Conservation (phyloP, 225 moss, liverwort and hornwort species). For the Asterella californica region DNA sequence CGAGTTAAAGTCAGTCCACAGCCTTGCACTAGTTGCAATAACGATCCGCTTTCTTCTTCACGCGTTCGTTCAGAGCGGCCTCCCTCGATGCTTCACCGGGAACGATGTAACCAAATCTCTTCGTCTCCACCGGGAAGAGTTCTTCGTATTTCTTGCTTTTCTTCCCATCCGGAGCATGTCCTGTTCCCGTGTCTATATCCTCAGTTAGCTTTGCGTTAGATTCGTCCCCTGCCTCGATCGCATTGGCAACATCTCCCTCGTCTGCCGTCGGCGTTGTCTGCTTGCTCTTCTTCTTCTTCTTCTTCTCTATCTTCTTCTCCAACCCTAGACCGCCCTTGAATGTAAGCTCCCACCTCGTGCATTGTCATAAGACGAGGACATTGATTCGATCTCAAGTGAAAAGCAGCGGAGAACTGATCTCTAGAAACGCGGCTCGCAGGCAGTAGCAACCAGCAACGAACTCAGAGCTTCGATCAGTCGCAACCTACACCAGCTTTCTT, state of each 20-base stretch:
- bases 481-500: too few species aligned
- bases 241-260: slow-evolving; percentile 20
- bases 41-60: slow-evolving; percentile 96
- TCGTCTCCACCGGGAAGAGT: slow-evolving; percentile 93
- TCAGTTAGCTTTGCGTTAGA: neutral
- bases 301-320: slow-evolving; percentile 42
- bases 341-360: slow-evolving; percentile 45
- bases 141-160: slow-evolving; percentile 99
- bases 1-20: too few species aligned
- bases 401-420: too few species aligned
- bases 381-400: slow-evolving; percentile 5
- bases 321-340: slow-evolving; percentile 43
- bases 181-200: slow-evolving; percentile 80
- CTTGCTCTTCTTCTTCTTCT: slow-evolving; percentile 44
- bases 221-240: slow-evolving; percentile 5
- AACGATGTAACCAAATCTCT: slow-evolving; percentile 72
- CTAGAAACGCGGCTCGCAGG: too few species aligned
- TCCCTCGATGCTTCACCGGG: slow-evolving; percentile 67
- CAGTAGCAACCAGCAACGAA: too few species aligned
- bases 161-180: slow-evolving; percentile 98
- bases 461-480: too few species aligned
- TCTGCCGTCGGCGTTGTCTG: slow-evolving; percentile 32
- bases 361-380: slow-evolving; percentile 49
- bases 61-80: slow-evolving; percentile 81
- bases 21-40: slow-evolving; percentile 75